Evolutionary conservation across 2,329 filamentous ascomycete species (phyloP).

Genomic region (Nigrospora oryzae): DNA sequence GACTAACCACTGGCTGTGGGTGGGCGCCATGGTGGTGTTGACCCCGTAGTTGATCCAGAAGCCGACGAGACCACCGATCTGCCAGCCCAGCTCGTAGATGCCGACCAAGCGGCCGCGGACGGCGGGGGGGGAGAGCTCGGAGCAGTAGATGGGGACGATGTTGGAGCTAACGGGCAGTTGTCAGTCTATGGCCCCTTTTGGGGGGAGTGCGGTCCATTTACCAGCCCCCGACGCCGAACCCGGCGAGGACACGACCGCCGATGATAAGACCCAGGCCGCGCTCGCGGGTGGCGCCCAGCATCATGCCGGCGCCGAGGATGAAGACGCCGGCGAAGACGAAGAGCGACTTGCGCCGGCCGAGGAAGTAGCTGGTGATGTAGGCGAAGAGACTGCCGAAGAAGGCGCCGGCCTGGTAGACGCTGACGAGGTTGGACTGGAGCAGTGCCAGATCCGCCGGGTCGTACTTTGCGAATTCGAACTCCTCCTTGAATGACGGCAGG

Average conservation of each 20-base stretch:
- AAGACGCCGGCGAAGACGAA: conserved; percentile 56
- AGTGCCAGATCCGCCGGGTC: conserved; percentile 39
- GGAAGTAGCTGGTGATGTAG: conserved; percentile 56
- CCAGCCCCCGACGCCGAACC: conserved; percentile 53
- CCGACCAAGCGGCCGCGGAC: conserved; percentile 58
- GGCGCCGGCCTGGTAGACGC: conserved; percentile 72
- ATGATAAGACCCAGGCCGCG: conserved; percentile 58
- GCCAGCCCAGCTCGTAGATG: conserved; percentile 59
- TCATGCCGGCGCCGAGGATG: conserved; percentile 61
- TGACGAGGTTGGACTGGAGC: conserved; percentile 68
- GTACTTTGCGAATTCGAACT: conserved; percentile 56
- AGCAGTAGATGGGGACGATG: conserved; percentile 53
- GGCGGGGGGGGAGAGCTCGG: conserved; percentile 51
- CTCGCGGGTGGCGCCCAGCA: conserved; percentile 55
- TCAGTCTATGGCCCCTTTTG: too few relatives aligned
- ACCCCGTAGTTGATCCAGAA: conserved; percentile 62
- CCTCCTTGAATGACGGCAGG: conserved; percentile 57
- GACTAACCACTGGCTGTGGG: conserved; percentile 51
- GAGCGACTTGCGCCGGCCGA: conserved; percentile 59
- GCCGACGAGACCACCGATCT: conserved; percentile 54
- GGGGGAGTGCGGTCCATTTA: too few relatives aligned
- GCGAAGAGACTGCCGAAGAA: conserved; percentile 73
- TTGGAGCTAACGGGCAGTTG: background rate
- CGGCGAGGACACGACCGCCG: conserved; percentile 53
- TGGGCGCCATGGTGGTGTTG: conserved; percentile 35